Conservation (phyloP, 495 filamentous ascomycete genomes). For the Collariella sp. region DNA sequence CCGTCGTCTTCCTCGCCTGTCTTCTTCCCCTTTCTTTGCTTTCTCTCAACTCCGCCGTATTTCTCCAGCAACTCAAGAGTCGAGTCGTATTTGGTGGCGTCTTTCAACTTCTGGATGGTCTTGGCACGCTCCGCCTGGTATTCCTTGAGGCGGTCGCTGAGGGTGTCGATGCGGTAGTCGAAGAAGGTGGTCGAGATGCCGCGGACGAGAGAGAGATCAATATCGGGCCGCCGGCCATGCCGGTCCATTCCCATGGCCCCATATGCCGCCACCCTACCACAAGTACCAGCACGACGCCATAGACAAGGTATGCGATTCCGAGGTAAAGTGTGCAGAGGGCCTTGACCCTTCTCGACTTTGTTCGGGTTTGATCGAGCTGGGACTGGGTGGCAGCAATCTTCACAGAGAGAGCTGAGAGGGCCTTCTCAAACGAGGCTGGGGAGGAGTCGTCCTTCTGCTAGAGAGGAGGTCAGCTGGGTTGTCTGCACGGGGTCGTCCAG, state of each 20-base stretch:
- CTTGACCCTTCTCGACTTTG: slow-evolving; percentile 66
- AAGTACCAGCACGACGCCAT: slow-evolving; percentile 65
- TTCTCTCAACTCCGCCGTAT: slow-evolving; percentile 63
- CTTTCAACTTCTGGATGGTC: slow-evolving; percentile 90
- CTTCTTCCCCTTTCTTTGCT: slow-evolving; percentile 33
- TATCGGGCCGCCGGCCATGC: slow-evolving; percentile 68
- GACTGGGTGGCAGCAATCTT: slow-evolving; percentile 69
- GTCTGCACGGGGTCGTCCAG: slow-evolving; percentile 10
- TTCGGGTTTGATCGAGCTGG: slow-evolving; percentile 61
- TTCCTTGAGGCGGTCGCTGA: slow-evolving; percentile 58
- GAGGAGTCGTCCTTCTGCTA: slow-evolving; percentile 69
- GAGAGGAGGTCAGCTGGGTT: background rate
- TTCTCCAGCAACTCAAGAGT: slow-evolving; percentile 91
- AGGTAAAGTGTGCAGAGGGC: slow-evolving; percentile 85
- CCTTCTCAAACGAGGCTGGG: slow-evolving; percentile 86
- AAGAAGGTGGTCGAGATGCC: slow-evolving; percentile 57
- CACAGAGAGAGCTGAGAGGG: slow-evolving; percentile 65
- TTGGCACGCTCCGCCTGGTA: slow-evolving; percentile 67
- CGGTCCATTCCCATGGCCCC: slow-evolving; percentile 64
- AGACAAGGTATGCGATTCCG: slow-evolving; percentile 80
- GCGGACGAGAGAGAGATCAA: slow-evolving; percentile 65
- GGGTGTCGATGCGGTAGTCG: slow-evolving; percentile 65
- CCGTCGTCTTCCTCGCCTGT: slow-evolving; percentile 17
- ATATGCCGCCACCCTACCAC: slow-evolving; percentile 81
- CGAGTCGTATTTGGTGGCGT: slow-evolving; percentile 88